Conservation (phyloP, 2,329 filamentous ascomycete genomes). For the Colletotrichum cereale region DNA sequence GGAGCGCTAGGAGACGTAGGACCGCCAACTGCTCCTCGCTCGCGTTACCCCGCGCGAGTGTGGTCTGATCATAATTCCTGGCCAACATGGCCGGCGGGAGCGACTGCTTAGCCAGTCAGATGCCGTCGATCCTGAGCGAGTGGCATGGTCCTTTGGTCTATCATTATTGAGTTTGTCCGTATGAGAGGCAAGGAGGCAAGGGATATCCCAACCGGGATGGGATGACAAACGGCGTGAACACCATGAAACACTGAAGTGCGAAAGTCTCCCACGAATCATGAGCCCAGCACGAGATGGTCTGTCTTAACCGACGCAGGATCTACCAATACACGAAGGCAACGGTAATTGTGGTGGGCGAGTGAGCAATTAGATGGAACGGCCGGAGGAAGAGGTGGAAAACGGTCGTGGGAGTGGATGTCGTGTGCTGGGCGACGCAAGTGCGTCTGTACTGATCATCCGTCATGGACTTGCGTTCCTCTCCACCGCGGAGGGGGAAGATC, state of each 20-base stretch:
- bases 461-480: neutral
- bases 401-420: slow-evolving; percentile 10
- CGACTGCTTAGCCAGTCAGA: slow-evolving; percentile 29
- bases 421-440: neutral
- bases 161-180: slow-evolving; percentile 8
- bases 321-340: neutral
- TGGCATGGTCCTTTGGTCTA: neutral
- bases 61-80: slow-evolving; percentile 31
- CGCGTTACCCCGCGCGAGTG: slow-evolving; percentile 33
- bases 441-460: slow-evolving; percentile 29
- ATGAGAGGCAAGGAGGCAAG: neutral
- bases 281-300: slow-evolving; percentile 18
- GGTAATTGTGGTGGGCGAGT: neutral
- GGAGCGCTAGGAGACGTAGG: neutral
- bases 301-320: slow-evolving; percentile 9
- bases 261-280: slow-evolving; percentile 33
- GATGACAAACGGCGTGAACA: slow-evolving; percentile 6
- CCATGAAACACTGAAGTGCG: slow-evolving; percentile 9
- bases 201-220: slow-evolving; percentile 1
- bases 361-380: neutral
- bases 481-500: slow-evolving; percentile 20
- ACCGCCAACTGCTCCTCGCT: slow-evolving; percentile 18
- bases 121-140: slow-evolving; percentile 28
- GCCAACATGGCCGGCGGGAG: slow-evolving; percentile 21
- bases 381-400: neutral